Evolutionary conservation across 345 rosid genomes (phyloP), one percentile per base, ranked within the genome.

Genomic region (Eucalyptus melliodora): DNA sequence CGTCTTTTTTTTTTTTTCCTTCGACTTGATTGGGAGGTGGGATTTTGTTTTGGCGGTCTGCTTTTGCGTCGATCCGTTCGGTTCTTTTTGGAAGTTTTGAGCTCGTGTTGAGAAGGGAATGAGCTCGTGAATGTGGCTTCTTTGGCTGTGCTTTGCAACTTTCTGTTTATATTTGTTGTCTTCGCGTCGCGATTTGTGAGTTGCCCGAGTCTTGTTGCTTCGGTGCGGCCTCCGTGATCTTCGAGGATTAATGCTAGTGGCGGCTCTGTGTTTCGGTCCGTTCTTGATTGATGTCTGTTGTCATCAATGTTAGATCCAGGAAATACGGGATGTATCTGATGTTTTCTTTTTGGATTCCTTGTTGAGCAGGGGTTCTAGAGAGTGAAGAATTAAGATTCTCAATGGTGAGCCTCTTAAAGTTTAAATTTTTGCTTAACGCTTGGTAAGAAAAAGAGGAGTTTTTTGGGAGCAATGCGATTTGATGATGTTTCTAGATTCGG

Each of bases 401-500:
- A 94, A 97, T 97, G 99, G 99, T 97, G 97, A 96, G 99, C 95
- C 88, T 90, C 90, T 37, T 69, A 21, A 21, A 77, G 47, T 11
- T 77, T 77, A 40, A 77, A 23, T 77, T 77, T 40, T 77, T 40
- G 30, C 85, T 77, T 53, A 21, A 40, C 30, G 7, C 9, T 40
- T 77, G 85, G 27, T 77, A 11, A 77, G 47, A 40, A 77, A 44
- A 40, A 77, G 15, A 37, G 56, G 80, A 37, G 40, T 45, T 24
- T 24, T 86, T 4, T 17, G 42, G 81, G 62, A 16, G 47, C 45
- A 87, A 89, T 86, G 67, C 50, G 44, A 50, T 50, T 53, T 21
- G 60, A 49, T 31, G 15, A 55, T 45, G 27, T 27, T 65, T 81
- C 86, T 44, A 30, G 77, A 83, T 87, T 83, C 31, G 47, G 45